Evolutionary conservation across 1,139 yeast species (phyloP).

Genomic region (Spencermartinsiella ligniputridi): DNA sequence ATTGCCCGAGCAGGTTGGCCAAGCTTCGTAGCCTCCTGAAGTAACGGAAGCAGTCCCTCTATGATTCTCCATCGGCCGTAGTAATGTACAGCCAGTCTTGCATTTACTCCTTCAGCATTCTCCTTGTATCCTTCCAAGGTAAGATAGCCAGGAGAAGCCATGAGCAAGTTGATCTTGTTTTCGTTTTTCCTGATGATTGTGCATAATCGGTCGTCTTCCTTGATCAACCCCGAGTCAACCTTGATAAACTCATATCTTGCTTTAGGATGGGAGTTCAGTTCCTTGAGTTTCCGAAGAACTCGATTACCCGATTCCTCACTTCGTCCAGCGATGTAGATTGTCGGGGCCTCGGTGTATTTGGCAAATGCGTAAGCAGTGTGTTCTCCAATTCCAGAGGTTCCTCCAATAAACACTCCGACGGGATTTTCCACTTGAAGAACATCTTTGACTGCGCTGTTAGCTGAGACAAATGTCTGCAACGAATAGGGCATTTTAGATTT

Average conservation of each 20-base stretch:
- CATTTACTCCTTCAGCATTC: conserved; percentile 30
- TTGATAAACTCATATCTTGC: conserved; percentile 25
- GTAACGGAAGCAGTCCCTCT: conserved; percentile 23
- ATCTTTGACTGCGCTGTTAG: not conserved
- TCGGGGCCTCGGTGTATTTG: conserved; percentile 26
- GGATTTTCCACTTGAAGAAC: conserved; percentile 13
- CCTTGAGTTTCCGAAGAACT: conserved; percentile 21
- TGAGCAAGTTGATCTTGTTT: conserved; percentile 26
- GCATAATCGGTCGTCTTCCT: conserved; percentile 24
- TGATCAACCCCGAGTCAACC: conserved; percentile 25
- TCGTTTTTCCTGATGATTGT: conserved; percentile 22
- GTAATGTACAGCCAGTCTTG: conserved; percentile 26
- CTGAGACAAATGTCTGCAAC: conserved; percentile 1
- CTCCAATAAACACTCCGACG: conserved; percentile 33
- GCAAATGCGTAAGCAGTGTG: conserved; percentile 30
- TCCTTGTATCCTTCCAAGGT: conserved; percentile 21
- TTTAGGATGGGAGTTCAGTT: conserved; percentile 22
- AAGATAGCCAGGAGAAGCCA: conserved; percentile 26
- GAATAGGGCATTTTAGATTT: not conserved
- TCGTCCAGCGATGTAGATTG: conserved; percentile 32
- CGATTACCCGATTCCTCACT: conserved; percentile 23
- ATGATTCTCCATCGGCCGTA: conserved; percentile 30
- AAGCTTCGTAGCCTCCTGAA: conserved; percentile 22
- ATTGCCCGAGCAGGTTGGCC: conserved; percentile 29
- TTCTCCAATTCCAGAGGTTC: conserved; percentile 33